These are phyloP conservation scores for Beauveria bassiana DNA, from an alignment of 2,329 filamentous ascomycete genomes.

Conservation along the genomic window DNA sequence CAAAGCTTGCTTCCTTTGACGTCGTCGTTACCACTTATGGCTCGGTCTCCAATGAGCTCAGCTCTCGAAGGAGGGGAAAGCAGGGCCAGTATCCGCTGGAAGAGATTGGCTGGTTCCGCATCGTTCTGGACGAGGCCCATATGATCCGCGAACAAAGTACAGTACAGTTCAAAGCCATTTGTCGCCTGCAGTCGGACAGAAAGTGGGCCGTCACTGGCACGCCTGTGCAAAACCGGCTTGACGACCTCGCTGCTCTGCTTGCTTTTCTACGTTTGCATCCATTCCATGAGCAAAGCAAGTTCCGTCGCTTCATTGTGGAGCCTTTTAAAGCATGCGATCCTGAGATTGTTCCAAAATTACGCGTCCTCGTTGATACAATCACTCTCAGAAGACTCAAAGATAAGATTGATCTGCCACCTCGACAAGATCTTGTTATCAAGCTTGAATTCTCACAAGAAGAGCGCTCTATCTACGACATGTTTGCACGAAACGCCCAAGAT, in stretches of 20 bases:
- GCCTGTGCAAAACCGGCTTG: conserved; percentile 86
- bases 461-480: conserved; percentile 71
- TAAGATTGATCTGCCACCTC: conserved; percentile 72
- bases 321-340: conserved; percentile 85
- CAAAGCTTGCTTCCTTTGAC: conserved; percentile 65
- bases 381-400: conserved; percentile 89
- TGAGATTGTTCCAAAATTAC: conserved; percentile 74
- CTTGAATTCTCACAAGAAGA: conserved; percentile 74
- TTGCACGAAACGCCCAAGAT: conserved; percentile 71
- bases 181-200: conserved; percentile 67
- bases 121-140: conserved; percentile 91
- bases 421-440: conserved; percentile 63
- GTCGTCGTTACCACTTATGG: conserved; percentile 90
- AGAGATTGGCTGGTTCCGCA: conserved; percentile 83
- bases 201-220: conserved; percentile 98
- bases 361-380: conserved; percentile 87
- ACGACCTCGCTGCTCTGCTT: conserved; percentile 80
- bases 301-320: conserved; percentile 69
- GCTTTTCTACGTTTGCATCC: conserved; percentile 79
- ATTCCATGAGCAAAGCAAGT: conserved; percentile 71
- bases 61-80: conserved; percentile 53
- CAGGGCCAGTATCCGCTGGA: conserved; percentile 57
- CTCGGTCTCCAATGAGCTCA: conserved; percentile 74
- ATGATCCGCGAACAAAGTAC: conserved; percentile 83
- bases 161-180: conserved; percentile 76